Percentiles rank a stretch among this genome's conserved stretches.
Evolutionary conservation across 805 yeast species (phyloP).

Genomic region (Starmerella riodocensis): DNA sequence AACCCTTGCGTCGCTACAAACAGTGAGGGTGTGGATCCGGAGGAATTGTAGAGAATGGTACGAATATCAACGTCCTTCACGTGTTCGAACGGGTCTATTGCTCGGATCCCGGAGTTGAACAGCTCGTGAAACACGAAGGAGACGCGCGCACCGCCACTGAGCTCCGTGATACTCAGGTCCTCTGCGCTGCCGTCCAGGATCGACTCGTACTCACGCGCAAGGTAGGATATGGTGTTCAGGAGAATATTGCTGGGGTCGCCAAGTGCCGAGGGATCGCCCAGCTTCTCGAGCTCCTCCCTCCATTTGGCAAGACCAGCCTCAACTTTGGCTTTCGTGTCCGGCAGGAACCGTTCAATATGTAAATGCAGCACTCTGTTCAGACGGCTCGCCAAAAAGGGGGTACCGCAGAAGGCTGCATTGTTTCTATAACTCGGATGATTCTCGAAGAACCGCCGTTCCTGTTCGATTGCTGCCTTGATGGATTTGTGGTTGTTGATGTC

Average conservation of each 20-base stretch:
- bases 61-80: constrained; percentile 91
- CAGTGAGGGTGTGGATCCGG: constrained; percentile 90
- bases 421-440: constrained; percentile 81
- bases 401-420: constrained; percentile 93
- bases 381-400: constrained; percentile 91
- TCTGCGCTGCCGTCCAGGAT: constrained; percentile 85
- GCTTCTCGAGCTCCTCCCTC: constrained; percentile 56
- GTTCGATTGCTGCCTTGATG: constrained; percentile 71
- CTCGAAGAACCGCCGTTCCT: constrained; percentile 73
- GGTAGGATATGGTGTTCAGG: constrained; percentile 79
- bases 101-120: constrained; percentile 78
- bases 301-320: constrained; percentile 75
- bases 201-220: constrained; percentile 80
- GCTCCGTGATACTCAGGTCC: constrained; percentile 76
- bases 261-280: constrained; percentile 67
- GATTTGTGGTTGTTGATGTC: constrained; percentile 84
- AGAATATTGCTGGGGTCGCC: constrained; percentile 79
- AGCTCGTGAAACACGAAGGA: constrained; percentile 95
- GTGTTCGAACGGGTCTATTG: constrained; percentile 92
- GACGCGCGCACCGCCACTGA: constrained; percentile 96
- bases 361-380: constrained; percentile 75
- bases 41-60: constrained; percentile 90
- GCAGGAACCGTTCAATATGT: constrained; percentile 78
- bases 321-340: constrained; percentile 84
- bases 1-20: constrained; percentile 97